These are phyloP conservation scores for Gentiana macrophylla DNA, from an alignment of 257 asterid genomes.

Conservation along the genomic window DNA sequence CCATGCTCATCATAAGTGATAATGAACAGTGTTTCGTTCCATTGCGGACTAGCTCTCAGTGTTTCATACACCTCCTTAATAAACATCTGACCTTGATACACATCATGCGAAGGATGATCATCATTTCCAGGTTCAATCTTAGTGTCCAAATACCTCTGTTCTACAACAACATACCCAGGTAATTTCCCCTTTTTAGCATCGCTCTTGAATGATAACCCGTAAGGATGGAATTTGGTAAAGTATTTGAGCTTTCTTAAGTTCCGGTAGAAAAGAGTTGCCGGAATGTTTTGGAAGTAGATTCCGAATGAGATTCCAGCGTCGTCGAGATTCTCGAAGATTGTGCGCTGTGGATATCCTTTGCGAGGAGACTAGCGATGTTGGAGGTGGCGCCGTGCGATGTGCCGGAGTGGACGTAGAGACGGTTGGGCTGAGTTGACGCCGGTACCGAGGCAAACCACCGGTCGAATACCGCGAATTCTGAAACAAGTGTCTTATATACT, in stretches of 20 bases:
- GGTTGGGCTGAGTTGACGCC: constrained; percentile 82
- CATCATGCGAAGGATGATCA: constrained; percentile 93
- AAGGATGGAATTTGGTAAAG: constrained; percentile 41
- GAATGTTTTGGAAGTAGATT: constrained; percentile 70
- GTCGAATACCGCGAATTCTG: constrained; percentile 80
- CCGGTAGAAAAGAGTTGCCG: constrained; percentile 61
- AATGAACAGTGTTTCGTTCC: constrained; percentile 59
- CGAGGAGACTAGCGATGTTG: constrained; percentile 35
- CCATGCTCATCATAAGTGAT: constrained; percentile 97
- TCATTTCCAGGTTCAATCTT: constrained; percentile 63
- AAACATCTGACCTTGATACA: constrained; percentile 66
- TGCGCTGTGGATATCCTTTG: constrained; percentile 70
- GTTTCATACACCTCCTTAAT: constrained; percentile 95
- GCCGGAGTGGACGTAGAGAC: constrained; percentile 81
- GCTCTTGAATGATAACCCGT: constrained; percentile 37
- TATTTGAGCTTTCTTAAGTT: constrained; percentile 64
- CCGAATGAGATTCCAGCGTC: constrained; percentile 52
- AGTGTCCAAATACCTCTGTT: constrained; percentile 77
- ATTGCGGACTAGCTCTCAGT: constrained; percentile 67
- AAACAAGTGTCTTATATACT: constrained; percentile 48
- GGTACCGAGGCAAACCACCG: constrained; percentile 98
- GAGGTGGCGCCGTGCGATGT: constrained; percentile 95
- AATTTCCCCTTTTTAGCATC: constrained; percentile 58
- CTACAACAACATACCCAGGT: constrained; percentile 72
- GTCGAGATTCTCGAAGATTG: constrained; percentile 64